Percentiles rank a stretch among this genome's conserved stretches.
These are phyloP conservation scores for Pleodorina starrii DNA, from an alignment of 139 green algal genomes.

Conservation along the genomic window DNA sequence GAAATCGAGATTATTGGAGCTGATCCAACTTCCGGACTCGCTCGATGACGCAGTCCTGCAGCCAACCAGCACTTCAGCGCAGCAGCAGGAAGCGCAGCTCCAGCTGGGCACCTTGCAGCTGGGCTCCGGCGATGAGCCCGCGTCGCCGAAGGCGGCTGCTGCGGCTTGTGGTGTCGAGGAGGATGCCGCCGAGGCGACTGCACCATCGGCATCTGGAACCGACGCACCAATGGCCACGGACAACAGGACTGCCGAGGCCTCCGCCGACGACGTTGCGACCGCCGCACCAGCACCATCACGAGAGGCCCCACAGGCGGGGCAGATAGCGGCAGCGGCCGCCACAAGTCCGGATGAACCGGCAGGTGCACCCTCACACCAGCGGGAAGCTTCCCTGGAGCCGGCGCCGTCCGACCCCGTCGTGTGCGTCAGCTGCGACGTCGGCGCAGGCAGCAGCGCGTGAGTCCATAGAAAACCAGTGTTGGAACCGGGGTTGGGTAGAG, in stretches of 20 bases:
- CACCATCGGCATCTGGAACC: not conserved
- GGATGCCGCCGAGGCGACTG: not conserved
- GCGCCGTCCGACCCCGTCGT: conserved; percentile 18
- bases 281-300: not conserved
- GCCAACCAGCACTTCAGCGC: not conserved
- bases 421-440: conserved; percentile 11
- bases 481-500: too few relatives aligned
- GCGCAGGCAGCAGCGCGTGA: conserved; percentile 26
- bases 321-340: not conserved
- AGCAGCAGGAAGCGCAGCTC: conserved; percentile 12
- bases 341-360: not conserved
- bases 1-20: conserved; percentile 9
- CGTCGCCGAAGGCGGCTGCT: not conserved
- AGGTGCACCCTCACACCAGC: not conserved
- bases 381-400: conserved; percentile 29
- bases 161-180: too few relatives aligned
- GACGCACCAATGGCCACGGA: not conserved
- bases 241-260: not conserved
- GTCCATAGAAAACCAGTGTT: not conserved
- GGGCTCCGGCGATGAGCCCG: conserved; percentile 2
- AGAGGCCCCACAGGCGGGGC: not conserved
- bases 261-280: not conserved
- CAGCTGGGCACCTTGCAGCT: conserved; percentile 41
- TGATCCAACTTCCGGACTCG: conserved; percentile 12
- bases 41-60: conserved; percentile 37